Evolutionary conservation across 352 stramenopile species (phyloP), one percentile per base, ranked within the genome.

Genomic region (Globisporangium lucens): DNA sequence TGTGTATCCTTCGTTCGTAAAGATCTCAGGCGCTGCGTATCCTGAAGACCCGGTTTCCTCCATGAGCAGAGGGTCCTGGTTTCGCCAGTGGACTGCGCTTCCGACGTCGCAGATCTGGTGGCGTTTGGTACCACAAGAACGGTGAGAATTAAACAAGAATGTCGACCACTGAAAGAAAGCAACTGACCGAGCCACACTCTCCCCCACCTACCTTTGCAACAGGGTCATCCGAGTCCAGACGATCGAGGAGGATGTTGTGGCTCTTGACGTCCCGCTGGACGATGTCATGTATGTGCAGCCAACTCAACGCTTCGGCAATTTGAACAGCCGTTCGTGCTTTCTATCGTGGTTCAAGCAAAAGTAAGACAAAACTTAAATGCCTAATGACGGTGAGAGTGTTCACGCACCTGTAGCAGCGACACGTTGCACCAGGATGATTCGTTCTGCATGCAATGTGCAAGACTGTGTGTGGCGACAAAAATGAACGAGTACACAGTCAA

Each of bases 21-120:
- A 79, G 49, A 84, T 73, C 49, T 87, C 78, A 6, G 78, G 78
- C 24, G 78, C 76, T 22, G 76, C 80, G 65, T 87, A 87, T 17
- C 74, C 76, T 24, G 69, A 79, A 2, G 74, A 83, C 2, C 76
- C 76, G 7, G 75, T 64, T 62, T 83, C 76, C 66, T 77, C 74
- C 17, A 58, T 17, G 20, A 80, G 52, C 12, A 53, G 38, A 55
- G 63, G 56, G 7, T 77, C 68, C 1, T 67, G 24, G 10, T 61
- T 30, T 33, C 47, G 35, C 20, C 38, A 65, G 15, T 67, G 12
- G 56, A 73, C 57, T 22, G 74, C 71, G 61, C 74, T 83, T 20
- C 76, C 76, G 24, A 83, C 63, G 49, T 83, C 76, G 10, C 75
- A 74, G 36, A 82, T 65, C 75, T 82, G 24, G 24, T 27, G 47